Percentiles rank a stretch among this genome's conserved stretches.
These are phyloP conservation scores for Violaceomyces palustris DNA, from an alignment of 1,284 basidiomycete genomes.

Conservation along the genomic window DNA sequence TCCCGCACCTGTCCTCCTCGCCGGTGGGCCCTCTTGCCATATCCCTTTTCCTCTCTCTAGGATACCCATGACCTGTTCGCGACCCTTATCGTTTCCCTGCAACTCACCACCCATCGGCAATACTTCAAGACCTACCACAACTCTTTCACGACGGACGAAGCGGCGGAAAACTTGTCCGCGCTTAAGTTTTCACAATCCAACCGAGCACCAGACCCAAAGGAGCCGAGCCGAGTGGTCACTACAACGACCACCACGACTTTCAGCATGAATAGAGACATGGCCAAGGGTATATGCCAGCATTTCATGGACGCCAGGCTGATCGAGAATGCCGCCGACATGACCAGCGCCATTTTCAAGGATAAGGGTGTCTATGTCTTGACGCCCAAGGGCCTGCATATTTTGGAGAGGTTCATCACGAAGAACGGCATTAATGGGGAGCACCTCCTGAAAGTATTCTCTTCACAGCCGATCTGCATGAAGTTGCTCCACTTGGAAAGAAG, in stretches of 20 bases:
- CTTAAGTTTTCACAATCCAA: constrained; percentile 99
- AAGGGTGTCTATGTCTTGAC: constrained; percentile 92
- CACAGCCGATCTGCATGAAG: constrained; percentile 96
- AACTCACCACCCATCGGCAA: constrained; percentile 81
- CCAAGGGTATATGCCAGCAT: constrained; percentile 97
- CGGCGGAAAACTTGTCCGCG: constrained; percentile 83
- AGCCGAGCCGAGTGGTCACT: constrained; percentile 92
- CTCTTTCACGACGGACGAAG: constrained; percentile 95
- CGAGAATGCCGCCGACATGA: constrained; percentile 87
- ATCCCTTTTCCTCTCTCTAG: no score
- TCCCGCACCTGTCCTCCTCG: no score
- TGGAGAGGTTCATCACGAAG: constrained; percentile 98
- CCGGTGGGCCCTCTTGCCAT: no score
- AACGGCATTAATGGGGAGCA: constrained; percentile 92
- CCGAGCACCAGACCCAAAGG: constrained; percentile 92
- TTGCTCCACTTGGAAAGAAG: constrained; percentile 92
- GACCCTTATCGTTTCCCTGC: constrained; percentile 87
- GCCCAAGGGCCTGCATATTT: constrained; percentile 93
- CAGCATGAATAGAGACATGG: constrained; percentile 98
- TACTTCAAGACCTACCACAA: constrained; percentile 93
- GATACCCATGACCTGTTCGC: constrained; percentile 98
- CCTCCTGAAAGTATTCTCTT: constrained; percentile 79
- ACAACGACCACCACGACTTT: constrained; percentile 99
- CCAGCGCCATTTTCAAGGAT: constrained; percentile 87
- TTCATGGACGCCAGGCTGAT: constrained; percentile 98